Conservation (phyloP, 768 basidiomycete genomes). For the Kwoniella europaea region DNA sequence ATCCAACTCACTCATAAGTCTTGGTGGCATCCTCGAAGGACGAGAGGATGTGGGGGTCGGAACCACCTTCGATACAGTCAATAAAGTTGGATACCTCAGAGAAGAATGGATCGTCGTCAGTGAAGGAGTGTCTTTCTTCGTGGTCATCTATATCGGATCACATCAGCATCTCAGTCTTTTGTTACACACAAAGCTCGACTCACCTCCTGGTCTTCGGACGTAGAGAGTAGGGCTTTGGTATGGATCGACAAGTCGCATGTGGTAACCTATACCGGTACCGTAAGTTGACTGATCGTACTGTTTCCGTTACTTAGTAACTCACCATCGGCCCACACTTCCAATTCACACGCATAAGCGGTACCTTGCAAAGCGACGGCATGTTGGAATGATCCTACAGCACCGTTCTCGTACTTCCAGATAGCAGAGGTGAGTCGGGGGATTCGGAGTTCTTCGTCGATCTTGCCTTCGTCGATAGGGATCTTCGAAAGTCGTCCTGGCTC, state of each 20-base stretch:
- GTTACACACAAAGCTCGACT: conserved; percentile 42
- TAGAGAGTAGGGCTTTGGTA: conserved; percentile 89
- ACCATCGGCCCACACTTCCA: conserved; percentile 92
- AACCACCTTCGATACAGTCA: conserved; percentile 83
- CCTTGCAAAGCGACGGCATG: conserved; percentile 92
- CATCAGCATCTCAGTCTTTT: no score
- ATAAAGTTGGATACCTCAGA: conserved; percentile 89
- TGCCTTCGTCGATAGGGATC: conserved; percentile 79
- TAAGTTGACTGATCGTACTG: conserved; percentile 20
- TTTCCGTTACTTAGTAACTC: neutral
- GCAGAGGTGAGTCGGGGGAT: conserved; percentile 93
- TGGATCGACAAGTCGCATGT: conserved; percentile 67
- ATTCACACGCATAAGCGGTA: conserved; percentile 88
- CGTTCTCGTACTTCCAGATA: conserved; percentile 95
- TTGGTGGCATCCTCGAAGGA: conserved; percentile 83
- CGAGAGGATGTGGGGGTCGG: conserved; percentile 79
- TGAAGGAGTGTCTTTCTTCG: conserved; percentile 56
- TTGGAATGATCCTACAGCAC: conserved; percentile 88
- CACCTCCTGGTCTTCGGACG: conserved; percentile 69
- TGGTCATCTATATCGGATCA: conserved; percentile 52
- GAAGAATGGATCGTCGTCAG: conserved; percentile 63
- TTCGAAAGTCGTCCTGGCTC: conserved; percentile 82
- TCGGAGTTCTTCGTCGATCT: conserved; percentile 82
- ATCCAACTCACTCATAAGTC: conserved; percentile 71
- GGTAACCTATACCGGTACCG: conserved; percentile 79